A percentile compares a stretch with the other conserved stretches of the same genome.
These are phyloP conservation scores for Populus davidiana DNA, from an alignment of 345 rosid species.

Conservation along the genomic window DNA sequence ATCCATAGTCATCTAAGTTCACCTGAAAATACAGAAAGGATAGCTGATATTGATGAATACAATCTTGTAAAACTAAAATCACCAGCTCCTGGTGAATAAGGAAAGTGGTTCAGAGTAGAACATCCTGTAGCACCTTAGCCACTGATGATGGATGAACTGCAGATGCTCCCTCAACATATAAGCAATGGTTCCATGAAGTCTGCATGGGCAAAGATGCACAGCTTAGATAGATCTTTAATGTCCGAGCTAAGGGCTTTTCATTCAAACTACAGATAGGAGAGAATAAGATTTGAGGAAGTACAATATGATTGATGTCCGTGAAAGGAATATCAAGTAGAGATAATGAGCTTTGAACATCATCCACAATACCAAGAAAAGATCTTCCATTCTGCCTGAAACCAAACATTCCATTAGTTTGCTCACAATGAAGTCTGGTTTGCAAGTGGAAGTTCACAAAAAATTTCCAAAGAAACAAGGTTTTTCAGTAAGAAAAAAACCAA, in stretches of 20 bases:
- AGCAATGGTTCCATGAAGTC: slow-evolving; percentile 61
- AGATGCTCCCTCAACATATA: slow-evolving; percentile 86
- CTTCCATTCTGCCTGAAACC: slow-evolving; percentile 81
- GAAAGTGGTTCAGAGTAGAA: neutral
- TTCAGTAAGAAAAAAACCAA: neutral
- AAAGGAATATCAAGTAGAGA: slow-evolving; percentile 80
- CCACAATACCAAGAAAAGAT: slow-evolving; percentile 76
- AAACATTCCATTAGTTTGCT: slow-evolving; percentile 7
- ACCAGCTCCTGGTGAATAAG: neutral
- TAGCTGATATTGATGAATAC: neutral
- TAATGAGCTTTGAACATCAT: slow-evolving; percentile 56
- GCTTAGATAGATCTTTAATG: slow-evolving; percentile 9
- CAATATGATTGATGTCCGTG: slow-evolving; percentile 78
- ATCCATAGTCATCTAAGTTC: slow-evolving; percentile 54
- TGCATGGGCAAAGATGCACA: slow-evolving; percentile 30
- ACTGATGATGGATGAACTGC: slow-evolving; percentile 76
- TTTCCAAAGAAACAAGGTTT: neutral
- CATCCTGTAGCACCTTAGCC: slow-evolving; percentile 56
- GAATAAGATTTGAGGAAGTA: slow-evolving; percentile 30
- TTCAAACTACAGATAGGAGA: slow-evolving; percentile 9
- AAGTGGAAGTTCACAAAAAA: neutral
- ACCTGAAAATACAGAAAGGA: slow-evolving; percentile 43
- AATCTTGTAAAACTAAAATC: neutral
- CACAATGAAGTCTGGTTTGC: neutral
- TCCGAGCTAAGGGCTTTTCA: neutral